Evolutionary conservation across 257 asterid species (phyloP), one percentile per base, ranked within the genome.

Genomic region (Rauvolfia tetraphylla): DNA sequence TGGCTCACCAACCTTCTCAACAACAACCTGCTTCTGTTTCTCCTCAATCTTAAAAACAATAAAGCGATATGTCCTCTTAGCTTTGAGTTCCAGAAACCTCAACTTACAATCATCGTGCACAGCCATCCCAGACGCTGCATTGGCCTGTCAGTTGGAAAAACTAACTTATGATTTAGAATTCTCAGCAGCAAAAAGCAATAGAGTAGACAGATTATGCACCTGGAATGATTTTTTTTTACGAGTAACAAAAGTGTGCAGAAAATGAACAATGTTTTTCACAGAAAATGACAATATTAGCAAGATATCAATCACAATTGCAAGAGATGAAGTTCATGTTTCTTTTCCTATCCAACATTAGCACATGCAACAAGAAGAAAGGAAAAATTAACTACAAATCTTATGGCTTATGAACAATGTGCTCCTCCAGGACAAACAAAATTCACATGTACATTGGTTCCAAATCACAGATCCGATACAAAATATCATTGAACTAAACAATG

Each of bases 41-140:
- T 77, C 80, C 70, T 77, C 80, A 23, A 77, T 77, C 72, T 77
- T 77, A 73, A 34, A 77, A 53, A 77, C 70, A 36, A 77, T 77
- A 63, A 77, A 77, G 34, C 80, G 80, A 54, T 68, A n/a, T 10
- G 75, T 77, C 57, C 80, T 68, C 57, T 77, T 77, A 27, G 80
- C 58, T 41, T 77, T 77, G 44, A 77, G 59, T 65, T 77, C 80
- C 70, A 77, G 38, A 61, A 77, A 77, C 75, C 70, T 54, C 46
- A 77, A 36, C 67, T 77, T 76, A 48, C 79, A 76, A 25, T 76
- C 79, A 66, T 76, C 79, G 38, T 76, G 79, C 65, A 76, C 79
- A 29, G 79, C 79, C 79, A 76, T 76, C 29, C 79, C 79, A 46
- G 79, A 76, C 3, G 67, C 79, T n/a, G 79, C 79, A 12, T 76